Evolutionary conservation across 768 basidiomycete genomes (phyloP), one percentile per base, ranked within the genome.

Genomic region (Tubosaeta sp.): DNA sequence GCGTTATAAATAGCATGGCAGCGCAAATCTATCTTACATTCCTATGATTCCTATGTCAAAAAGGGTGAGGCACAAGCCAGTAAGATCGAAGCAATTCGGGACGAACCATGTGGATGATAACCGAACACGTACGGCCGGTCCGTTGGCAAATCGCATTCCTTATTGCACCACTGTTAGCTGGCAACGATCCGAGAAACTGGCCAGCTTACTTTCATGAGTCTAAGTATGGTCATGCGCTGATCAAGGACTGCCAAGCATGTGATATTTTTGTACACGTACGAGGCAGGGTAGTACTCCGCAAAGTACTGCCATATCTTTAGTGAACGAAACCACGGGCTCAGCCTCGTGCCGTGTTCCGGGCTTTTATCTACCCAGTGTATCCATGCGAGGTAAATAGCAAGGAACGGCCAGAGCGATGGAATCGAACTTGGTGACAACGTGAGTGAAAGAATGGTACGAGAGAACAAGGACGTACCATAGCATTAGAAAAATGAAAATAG

Each of bases 81-180:
- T 4, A 39, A 42, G 27, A 54, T 19, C 33, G 53, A 5, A 16
- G 1, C n/a, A 19, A 8, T 19, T 10, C 31, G 39, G 50, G 43
- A 65, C 80, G 32, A 54, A 86, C 95, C 97, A 70, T 99, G 97
- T 16, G 97, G 97, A 70, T 99, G 97, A 70, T 97, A 97, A 8
- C 95, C 97, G 71, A 99, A 99, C 13, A 99, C 81, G 71, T 99
- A 99, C 17, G 91, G 86, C 56, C 94, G 75, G 67, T 97, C 91
- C 11, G 95, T 75, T 1, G 95, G 93, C 22, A 99, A 78, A 58
- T 95, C 91, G 33, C 83, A 86, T 72, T 92, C 93, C 93, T 66
- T 51, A 47, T 44, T 14, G 19, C 31, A 32, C 14, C 46, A 5
- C 1, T 0, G 34, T 46, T 9, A 49, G 16, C 14, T 33, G 25